A percentile compares a stretch with the other conserved stretches of the same genome.
Conservation (phyloP, 2,329 filamentous ascomycete genomes). For the Stagonosporopsis cucurbitacearum region DNA sequence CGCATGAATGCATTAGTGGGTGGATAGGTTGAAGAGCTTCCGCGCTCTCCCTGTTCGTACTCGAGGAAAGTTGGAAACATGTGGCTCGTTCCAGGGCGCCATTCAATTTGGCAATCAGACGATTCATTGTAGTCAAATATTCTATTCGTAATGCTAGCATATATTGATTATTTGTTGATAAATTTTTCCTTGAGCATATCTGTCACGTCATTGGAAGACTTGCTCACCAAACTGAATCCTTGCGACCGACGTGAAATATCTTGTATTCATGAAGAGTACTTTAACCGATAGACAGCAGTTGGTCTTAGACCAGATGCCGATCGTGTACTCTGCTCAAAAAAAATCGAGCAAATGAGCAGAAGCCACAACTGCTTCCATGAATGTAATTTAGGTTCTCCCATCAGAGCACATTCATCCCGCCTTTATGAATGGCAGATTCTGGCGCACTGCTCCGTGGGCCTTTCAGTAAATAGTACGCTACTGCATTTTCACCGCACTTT, state of each 20-base stretch:
- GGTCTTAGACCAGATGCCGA: too few species aligned
- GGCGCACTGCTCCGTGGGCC: neutral
- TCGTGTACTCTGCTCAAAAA: too few species aligned
- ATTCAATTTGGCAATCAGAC: neutral
- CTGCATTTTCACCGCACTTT: neutral
- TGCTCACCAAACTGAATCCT: too few species aligned
- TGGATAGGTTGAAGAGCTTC: conserved; percentile 15
- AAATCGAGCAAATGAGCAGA: too few species aligned
- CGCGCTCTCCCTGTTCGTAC: conserved; percentile 14
- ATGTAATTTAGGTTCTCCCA: too few species aligned
- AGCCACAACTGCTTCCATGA: too few species aligned
- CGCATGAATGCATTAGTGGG: conserved; percentile 1
- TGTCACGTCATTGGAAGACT: too few species aligned
- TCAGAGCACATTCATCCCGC: neutral
- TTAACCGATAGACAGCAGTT: too few species aligned
- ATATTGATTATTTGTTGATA: neutral
- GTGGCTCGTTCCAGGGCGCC: too few species aligned
- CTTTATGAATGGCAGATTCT: neutral
- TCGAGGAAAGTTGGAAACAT: neutral
- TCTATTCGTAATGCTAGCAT: neutral
- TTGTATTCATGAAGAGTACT: too few species aligned
- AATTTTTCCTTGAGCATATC: too few species aligned
- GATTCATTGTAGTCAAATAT: neutral
- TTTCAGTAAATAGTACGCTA: neutral
- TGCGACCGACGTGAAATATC: too few species aligned